Evolutionary conservation across 306 rosid species (phyloP).

Genomic region (Casuarina glauca): DNA sequence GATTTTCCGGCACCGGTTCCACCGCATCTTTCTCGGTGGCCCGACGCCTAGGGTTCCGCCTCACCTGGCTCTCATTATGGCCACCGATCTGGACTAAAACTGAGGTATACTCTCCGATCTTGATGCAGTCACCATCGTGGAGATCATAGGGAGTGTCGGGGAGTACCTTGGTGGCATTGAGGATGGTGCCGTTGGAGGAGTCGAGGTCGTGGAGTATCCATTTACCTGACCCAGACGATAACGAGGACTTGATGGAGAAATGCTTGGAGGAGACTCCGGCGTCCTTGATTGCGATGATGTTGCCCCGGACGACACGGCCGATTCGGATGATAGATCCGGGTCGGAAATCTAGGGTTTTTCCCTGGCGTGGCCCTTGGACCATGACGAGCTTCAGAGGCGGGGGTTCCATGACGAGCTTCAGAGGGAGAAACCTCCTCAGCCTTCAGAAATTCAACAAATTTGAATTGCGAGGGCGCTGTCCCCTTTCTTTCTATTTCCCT

Average conservation of each 20-base stretch:
- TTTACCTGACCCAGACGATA: conserved; percentile 30
- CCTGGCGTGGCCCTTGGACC: conserved; percentile 64
- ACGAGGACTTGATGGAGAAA: conserved; percentile 45
- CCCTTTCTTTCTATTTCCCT: neutral
- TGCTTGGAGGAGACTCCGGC: conserved; percentile 73
- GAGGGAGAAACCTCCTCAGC: neutral
- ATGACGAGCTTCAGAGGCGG: conserved; percentile 46
- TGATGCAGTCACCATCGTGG: conserved; percentile 47
- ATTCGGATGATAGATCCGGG: conserved; percentile 48
- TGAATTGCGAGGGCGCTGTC: neutral
- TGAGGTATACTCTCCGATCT: conserved; percentile 67
- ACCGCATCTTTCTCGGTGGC: conserved; percentile 12
- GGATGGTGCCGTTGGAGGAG: conserved; percentile 84
- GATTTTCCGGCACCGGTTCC: neutral
- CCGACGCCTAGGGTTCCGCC: conserved; percentile 55
- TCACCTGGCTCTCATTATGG: conserved; percentile 20
- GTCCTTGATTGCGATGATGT: conserved; percentile 69
- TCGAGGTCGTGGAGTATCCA: conserved; percentile 71
- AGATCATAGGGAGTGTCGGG: conserved; percentile 45
- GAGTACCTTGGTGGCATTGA: conserved; percentile 38
- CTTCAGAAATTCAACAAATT: neutral
- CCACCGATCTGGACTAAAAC: conserved; percentile 38
- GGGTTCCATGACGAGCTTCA: conserved; percentile 35
- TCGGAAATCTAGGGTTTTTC: conserved; percentile 51
- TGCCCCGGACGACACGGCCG: conserved; percentile 71